Conservation (phyloP, 352 stramenopile species). For the Phytophthora megakarya region DNA sequence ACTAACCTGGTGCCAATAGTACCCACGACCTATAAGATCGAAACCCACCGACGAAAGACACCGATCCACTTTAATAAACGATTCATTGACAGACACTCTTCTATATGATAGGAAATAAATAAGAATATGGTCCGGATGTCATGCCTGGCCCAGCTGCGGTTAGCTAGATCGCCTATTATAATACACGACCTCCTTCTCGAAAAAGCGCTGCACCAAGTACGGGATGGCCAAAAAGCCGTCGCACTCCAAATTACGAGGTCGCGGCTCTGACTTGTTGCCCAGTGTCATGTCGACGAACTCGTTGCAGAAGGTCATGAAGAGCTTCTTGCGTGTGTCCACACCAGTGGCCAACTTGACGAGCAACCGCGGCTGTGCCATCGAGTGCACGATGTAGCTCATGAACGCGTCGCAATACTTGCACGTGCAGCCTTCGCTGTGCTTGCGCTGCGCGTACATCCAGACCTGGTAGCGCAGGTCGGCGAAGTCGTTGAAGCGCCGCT, state of each 20-base stretch:
- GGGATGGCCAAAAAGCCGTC: slow-evolving; percentile 47
- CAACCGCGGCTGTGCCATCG: slow-evolving; percentile 51
- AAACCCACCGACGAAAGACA: too few relatives aligned
- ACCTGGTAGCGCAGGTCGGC: slow-evolving; percentile 55
- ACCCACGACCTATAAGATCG: too few relatives aligned
- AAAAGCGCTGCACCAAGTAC: slow-evolving; percentile 51
- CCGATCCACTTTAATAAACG: too few relatives aligned
- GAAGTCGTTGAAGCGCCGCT: slow-evolving; percentile 52
- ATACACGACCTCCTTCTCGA: slow-evolving; percentile 3
- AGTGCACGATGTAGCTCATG: slow-evolving; percentile 62
- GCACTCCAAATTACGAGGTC: slow-evolving; percentile 35
- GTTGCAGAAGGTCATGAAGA: slow-evolving; percentile 55
- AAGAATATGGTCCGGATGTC: too few relatives aligned
- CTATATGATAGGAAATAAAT: too few relatives aligned
- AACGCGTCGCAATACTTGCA: slow-evolving; percentile 57
- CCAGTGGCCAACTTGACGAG: slow-evolving; percentile 49
- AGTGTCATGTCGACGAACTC: slow-evolving; percentile 52
- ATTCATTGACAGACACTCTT: too few relatives aligned
- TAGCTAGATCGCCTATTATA: background rate
- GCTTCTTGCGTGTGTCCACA: slow-evolving; percentile 44
- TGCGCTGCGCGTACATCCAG: slow-evolving; percentile 49
- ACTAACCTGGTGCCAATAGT: too few relatives aligned
- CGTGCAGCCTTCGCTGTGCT: slow-evolving; percentile 28
- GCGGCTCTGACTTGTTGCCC: slow-evolving; percentile 35
- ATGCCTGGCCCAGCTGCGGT: too few relatives aligned